These are phyloP conservation scores for Myrmaecium sp. DNA, from an alignment of 2,329 filamentous ascomycete species.

Conservation along the genomic window DNA sequence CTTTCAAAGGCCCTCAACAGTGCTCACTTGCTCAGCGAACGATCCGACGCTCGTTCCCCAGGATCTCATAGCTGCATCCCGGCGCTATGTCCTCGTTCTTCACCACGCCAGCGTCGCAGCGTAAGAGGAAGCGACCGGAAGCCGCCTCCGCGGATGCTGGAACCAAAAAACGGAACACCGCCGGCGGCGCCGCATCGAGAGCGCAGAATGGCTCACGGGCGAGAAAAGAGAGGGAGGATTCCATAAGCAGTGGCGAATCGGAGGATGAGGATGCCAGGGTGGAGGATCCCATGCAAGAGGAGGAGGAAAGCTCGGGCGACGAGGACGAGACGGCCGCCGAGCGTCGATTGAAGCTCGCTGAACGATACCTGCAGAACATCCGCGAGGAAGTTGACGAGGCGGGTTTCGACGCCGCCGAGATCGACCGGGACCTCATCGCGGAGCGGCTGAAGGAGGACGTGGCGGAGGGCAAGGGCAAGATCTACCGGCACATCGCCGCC, in stretches of 20 bases:
- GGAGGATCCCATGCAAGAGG: constrained; percentile 32
- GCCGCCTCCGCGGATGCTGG: constrained; percentile 31
- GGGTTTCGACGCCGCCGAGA: constrained; percentile 86
- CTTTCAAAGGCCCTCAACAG: too few species aligned
- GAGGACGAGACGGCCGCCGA: constrained; percentile 82
- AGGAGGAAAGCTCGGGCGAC: constrained; percentile 46
- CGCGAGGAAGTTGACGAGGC: constrained; percentile 59
- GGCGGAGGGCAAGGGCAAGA: constrained; percentile 73
- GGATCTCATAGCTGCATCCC: too few species aligned
- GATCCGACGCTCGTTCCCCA: too few species aligned
- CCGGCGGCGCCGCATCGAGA: constrained; percentile 24
- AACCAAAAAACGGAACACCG: constrained; percentile 43
- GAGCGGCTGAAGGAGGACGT: constrained; percentile 83
- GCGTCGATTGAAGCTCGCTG: constrained; percentile 68
- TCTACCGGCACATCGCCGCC: constrained; percentile 65
- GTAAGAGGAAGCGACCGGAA: constrained; percentile 65
- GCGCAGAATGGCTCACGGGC: constrained; percentile 27
- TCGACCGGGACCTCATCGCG: constrained; percentile 83
- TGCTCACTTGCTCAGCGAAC: too few species aligned
- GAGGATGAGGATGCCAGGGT: constrained; percentile 40
- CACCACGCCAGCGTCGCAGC: constrained; percentile 68
- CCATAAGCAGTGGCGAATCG: constrained; percentile 71
- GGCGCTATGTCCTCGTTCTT: constrained; percentile 55
- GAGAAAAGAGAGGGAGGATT: constrained; percentile 47
- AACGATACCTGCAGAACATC: constrained; percentile 85